Percentiles rank a stretch among this genome's conserved stretches.
phyloP scores from a whole-genome alignment of 2,329 filamentous ascomycete genomes.

The Corinectria fuckeliana region DNA sequence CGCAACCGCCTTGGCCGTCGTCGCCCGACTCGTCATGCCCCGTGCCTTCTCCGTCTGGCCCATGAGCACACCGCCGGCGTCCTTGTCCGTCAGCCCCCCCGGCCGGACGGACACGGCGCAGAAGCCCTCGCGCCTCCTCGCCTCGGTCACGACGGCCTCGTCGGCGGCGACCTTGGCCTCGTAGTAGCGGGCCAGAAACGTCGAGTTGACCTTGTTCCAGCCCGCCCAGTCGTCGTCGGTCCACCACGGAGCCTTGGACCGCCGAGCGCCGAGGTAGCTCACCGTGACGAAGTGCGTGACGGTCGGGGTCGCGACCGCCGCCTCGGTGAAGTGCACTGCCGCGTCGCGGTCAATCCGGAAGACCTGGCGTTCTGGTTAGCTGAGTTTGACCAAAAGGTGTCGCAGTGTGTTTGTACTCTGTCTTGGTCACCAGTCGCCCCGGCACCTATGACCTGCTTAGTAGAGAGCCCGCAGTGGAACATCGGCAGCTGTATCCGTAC shows the following conservation, averaged over 20 bases:
- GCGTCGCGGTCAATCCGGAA: slow-evolving; percentile 37
- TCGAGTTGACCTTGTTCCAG: slow-evolving; percentile 46
- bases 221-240: slow-evolving; percentile 51
- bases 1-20: slow-evolving; percentile 62
- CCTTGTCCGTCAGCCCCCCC: slow-evolving; percentile 53
- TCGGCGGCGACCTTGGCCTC: slow-evolving; percentile 63
- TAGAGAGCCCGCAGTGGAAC: background rate
- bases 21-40: slow-evolving; percentile 57
- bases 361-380: slow-evolving; percentile 29
- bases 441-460: slow-evolving; percentile 26
- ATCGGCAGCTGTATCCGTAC: slow-evolving; percentile 10
- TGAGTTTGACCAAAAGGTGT: background rate
- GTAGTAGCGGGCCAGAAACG: slow-evolving; percentile 56
- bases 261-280: slow-evolving; percentile 61
- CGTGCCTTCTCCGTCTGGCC: slow-evolving; percentile 46
- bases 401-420: slow-evolving; percentile 21
- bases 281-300: slow-evolving; percentile 66
- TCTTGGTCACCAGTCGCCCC: slow-evolving; percentile 50
- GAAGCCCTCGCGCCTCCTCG: slow-evolving; percentile 45
- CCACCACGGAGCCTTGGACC: slow-evolving; percentile 58
- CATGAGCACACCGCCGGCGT: slow-evolving; percentile 50
- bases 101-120: slow-evolving; percentile 58
- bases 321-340: slow-evolving; percentile 32
- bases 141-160: slow-evolving; percentile 55
- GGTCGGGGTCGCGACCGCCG: slow-evolving; percentile 29